Evolutionary conservation across 345 rosid species (phyloP).

Genomic region (Brassica incana): DNA sequence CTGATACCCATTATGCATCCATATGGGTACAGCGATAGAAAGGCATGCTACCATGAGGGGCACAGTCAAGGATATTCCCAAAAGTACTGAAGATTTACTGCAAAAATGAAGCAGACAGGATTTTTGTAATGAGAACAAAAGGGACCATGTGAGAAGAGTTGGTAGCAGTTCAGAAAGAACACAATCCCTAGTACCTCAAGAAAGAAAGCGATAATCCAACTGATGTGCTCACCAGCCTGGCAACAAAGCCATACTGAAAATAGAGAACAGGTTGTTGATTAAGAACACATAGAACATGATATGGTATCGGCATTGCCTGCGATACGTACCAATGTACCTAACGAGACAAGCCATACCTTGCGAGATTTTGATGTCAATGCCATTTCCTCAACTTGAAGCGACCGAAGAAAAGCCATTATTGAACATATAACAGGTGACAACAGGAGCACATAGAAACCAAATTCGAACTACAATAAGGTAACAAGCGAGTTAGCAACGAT

Average conservation of each 20-base stretch:
- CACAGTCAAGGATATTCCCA: slow-evolving; percentile 89
- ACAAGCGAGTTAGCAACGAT: slow-evolving; percentile 28
- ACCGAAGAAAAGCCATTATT: slow-evolving; percentile 94
- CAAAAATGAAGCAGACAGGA: slow-evolving; percentile 39
- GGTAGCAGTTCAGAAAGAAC: slow-evolving; percentile 4
- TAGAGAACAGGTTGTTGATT: background rate
- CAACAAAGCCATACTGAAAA: slow-evolving; percentile 84
- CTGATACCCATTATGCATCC: slow-evolving; percentile 90
- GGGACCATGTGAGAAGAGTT: slow-evolving; percentile 7
- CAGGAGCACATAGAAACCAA: slow-evolving; percentile 89
- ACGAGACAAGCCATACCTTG: slow-evolving; percentile 57
- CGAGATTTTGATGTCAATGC: slow-evolving; percentile 84
- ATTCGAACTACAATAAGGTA: slow-evolving; percentile 75
- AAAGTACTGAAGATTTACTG: slow-evolving; percentile 97
- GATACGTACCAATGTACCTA: slow-evolving; percentile 22
- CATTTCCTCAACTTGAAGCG: slow-evolving; percentile 87
- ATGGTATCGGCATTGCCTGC: too few species aligned
- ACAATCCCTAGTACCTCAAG: slow-evolving; percentile 64
- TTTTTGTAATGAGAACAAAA: slow-evolving; percentile 14
- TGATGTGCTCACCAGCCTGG: slow-evolving; percentile 94
- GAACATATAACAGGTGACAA: slow-evolving; percentile 97
- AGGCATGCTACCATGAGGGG: slow-evolving; percentile 98
- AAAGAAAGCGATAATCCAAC: slow-evolving; percentile 95
- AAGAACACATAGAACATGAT: background rate
- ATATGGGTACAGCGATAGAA: slow-evolving; percentile 83